Base-by-base conservation (phyloP, 2,329 filamentous ascomycete species). In the Podosphaera fusca region DNA sequence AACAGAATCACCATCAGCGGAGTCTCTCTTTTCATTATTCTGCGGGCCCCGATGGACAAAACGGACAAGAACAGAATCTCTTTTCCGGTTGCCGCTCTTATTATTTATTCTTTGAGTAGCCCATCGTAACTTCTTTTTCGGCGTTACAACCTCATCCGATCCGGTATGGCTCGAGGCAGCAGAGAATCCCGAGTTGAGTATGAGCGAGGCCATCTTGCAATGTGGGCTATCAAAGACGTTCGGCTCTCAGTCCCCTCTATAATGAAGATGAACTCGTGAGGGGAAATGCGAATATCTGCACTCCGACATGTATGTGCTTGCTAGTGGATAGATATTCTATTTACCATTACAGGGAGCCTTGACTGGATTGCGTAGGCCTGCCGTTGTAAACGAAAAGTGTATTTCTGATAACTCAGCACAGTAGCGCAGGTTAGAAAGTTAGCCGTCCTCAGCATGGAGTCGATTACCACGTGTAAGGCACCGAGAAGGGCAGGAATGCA, bases 91-190 rank as follows among this genome's bases (percentile, higher is more conserved):
- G 61, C 84, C 87, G 67, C 82, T 85, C 67, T 81, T 78, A 64
- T 85, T 80, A 12, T 82, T 81, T 69, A 85, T 79, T 68, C 87
- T 86, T 66, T 89, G 86, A n/a, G 92, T 96, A 21, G 92, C 90
- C 92, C 92, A 96, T 80, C 92, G 78, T 69, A 92, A 82, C 67
- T 89, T 78, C 68, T 90, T 87, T 30, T 82, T 84, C 7, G 78
- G 75, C 60, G 76, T 77, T 49, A 77, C 58, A 63, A 70, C 75
- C 62, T 70, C 68, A 58, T 71, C 70, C n/a, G 63, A 62, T 42
- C 64, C 63, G 52, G 59, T 61, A 52, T 57, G 52, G 29, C 51
- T 55, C 6, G 61, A 60, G 40, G 58, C 45, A 14, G 38, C 38
- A 42, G 38, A 42, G 38, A 42, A 42, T 42, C 38, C 38, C 5